Percentiles rank a stretch among this genome's conserved stretches.
Conservation (phyloP, 139 green algal species). For the Chlorella vulgaris region DNA sequence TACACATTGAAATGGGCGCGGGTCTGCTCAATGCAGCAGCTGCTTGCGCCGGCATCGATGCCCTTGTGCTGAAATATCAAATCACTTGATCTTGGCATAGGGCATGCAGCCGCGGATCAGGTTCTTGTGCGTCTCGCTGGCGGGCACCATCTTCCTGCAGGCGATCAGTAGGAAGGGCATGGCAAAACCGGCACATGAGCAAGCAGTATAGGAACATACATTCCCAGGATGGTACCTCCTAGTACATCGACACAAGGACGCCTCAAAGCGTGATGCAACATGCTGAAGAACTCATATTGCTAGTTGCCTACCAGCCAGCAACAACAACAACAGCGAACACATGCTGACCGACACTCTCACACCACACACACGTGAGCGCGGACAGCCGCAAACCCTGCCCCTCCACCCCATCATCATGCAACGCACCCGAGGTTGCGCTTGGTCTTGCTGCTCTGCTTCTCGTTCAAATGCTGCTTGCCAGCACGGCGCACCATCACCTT, state of each 20-base stretch:
- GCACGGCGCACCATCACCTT: constrained; percentile 79
- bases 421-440: constrained; percentile 32
- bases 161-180: background rate
- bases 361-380: too few species aligned
- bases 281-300: too few species aligned
- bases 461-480: constrained; percentile 93
- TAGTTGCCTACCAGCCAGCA: too few species aligned
- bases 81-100: constrained; percentile 33
- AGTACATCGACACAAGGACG: too few species aligned
- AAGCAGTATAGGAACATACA: too few species aligned
- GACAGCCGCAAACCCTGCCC: too few species aligned
- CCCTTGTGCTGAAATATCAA: background rate
- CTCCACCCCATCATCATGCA: background rate
- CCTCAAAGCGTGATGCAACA: too few species aligned
- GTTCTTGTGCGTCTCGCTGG: constrained; percentile 33
- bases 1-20: too few species aligned
- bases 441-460: constrained; percentile 71
- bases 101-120: constrained; percentile 46
- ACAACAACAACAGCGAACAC: too few species aligned
- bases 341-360: too few species aligned
- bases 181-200: background rate
- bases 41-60: background rate
- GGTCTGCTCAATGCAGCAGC: background rate
- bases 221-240: too few species aligned
- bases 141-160: constrained; percentile 35